These are phyloP conservation scores for Eragrostis nindensis DNA, from an alignment of 176 grass and related monocot species.

Conservation along the genomic window DNA sequence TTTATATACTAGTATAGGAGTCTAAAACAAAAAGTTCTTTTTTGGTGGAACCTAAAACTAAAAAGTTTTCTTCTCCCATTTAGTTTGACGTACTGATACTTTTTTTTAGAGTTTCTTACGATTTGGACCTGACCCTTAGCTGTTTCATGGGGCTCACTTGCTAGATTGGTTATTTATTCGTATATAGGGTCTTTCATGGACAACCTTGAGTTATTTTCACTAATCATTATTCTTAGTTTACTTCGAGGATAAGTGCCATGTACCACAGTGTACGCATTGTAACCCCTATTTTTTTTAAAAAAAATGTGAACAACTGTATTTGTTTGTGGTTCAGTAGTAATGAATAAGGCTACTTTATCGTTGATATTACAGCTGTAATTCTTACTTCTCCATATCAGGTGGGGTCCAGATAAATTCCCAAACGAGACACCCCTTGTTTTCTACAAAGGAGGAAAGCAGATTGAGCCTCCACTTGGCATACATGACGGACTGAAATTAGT, in stretches of 20 bases:
- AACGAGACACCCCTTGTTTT: conserved; percentile 85
- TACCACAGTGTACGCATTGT: no score
- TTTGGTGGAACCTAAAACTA: no score
- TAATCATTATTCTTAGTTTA: background rate
- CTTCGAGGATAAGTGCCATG: background rate
- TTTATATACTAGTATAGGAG: background rate
- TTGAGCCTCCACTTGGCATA: conserved; percentile 75
- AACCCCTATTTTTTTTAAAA: no score
- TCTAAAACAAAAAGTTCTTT: no score
- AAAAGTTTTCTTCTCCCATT: background rate
- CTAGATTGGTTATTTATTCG: background rate
- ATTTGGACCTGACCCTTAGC: background rate
- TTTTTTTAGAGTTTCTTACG: background rate
- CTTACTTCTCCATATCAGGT: conserved; percentile 58
- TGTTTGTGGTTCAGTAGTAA: background rate
- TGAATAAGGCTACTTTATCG: background rate
- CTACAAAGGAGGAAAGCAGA: conserved; percentile 71
- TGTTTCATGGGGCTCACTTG: background rate
- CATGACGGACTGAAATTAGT: conserved; percentile 69
- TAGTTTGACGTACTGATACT: background rate
- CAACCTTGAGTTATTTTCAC: background rate
- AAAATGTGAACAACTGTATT: background rate
- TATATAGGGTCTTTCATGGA: background rate
- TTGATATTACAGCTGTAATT: conserved; percentile 17
- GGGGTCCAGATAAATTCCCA: conserved; percentile 88